Conservation (phyloP, 345 rosid genomes). For the Brassica carinata region DNA sequence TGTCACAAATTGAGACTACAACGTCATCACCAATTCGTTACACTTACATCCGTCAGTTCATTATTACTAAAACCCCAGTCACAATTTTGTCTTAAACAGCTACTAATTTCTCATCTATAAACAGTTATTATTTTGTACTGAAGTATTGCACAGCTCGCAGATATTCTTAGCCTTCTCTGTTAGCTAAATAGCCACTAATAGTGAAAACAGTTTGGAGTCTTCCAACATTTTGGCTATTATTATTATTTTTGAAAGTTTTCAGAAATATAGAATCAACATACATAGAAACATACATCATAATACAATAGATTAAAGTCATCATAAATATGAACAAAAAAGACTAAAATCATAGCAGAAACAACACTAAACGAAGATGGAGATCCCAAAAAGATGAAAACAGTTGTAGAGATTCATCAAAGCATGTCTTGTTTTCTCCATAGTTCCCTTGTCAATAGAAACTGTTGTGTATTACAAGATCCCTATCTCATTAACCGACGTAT, state of each 20-base stretch:
- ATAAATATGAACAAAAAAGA: too few relatives aligned
- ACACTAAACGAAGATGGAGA: too few relatives aligned
- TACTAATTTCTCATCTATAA: not conserved
- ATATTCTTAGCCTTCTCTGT: too few relatives aligned
- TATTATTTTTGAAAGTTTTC: not conserved
- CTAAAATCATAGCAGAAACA: too few relatives aligned
- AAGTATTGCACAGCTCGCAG: not conserved
- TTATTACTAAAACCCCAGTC: too few relatives aligned
- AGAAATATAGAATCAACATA: not conserved
- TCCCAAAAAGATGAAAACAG: too few relatives aligned
- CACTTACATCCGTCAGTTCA: too few relatives aligned
- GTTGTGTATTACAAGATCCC: not conserved
- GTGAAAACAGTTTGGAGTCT: not conserved
- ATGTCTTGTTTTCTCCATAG: not conserved
- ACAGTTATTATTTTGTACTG: not conserved
- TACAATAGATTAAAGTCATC: too few relatives aligned
- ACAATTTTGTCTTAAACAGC: not conserved
- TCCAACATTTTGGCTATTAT: not conserved
- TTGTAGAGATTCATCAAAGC: not conserved
- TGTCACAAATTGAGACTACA: too few relatives aligned
- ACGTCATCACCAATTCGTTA: too few relatives aligned
- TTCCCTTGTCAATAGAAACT: not conserved
- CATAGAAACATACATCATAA: not conserved
- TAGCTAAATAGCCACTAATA: not conserved
- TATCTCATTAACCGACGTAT: too few relatives aligned